These are phyloP conservation scores for Hebeloma cylindrosporum DNA, from an alignment of 768 basidiomycete species.

Conservation along the genomic window DNA sequence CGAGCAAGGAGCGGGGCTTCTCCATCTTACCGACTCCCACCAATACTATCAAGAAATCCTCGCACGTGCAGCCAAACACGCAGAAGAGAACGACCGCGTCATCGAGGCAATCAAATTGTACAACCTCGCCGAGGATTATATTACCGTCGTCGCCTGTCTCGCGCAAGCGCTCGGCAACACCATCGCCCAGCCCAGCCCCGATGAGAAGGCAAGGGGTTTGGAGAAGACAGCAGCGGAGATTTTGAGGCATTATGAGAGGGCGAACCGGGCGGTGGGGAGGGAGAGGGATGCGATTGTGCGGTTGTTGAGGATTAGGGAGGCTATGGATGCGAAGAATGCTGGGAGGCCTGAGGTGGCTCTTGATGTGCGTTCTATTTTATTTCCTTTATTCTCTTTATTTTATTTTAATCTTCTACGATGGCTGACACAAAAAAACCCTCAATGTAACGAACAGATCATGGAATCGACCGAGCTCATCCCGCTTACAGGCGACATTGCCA, in stretches of 20 bases:
- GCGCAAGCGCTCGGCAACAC: constrained; percentile 86
- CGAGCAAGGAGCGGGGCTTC: constrained; percentile 76
- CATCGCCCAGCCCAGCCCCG: constrained; percentile 59
- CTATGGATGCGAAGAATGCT: constrained; percentile 69
- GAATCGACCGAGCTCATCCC: constrained; percentile 88
- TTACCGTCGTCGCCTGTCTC: constrained; percentile 84
- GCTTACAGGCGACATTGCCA: constrained; percentile 78
- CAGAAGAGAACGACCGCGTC: constrained; percentile 80
- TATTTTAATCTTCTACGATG: neutral
- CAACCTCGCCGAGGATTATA: constrained; percentile 90
- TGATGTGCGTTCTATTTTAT: constrained; percentile 56
- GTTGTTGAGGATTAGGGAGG: constrained; percentile 79
- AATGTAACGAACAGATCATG: constrained; percentile 60
- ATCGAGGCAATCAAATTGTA: constrained; percentile 94
- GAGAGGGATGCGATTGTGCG: constrained; percentile 74
- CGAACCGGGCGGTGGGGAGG: constrained; percentile 68
- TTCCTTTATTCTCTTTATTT: neutral
- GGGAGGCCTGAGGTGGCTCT: constrained; percentile 77
- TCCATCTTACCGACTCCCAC: constrained; percentile 64
- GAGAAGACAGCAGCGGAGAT: constrained; percentile 80
- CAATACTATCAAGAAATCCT: constrained; percentile 85
- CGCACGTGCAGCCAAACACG: constrained; percentile 75
- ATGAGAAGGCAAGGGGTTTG: constrained; percentile 64
- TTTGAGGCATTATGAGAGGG: constrained; percentile 76
- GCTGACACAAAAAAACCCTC: neutral